A percentile compares a stretch with the other conserved stretches of the same genome.
Conservation (phyloP, 257 asterid genomes). For the Henckelia pumila region DNA sequence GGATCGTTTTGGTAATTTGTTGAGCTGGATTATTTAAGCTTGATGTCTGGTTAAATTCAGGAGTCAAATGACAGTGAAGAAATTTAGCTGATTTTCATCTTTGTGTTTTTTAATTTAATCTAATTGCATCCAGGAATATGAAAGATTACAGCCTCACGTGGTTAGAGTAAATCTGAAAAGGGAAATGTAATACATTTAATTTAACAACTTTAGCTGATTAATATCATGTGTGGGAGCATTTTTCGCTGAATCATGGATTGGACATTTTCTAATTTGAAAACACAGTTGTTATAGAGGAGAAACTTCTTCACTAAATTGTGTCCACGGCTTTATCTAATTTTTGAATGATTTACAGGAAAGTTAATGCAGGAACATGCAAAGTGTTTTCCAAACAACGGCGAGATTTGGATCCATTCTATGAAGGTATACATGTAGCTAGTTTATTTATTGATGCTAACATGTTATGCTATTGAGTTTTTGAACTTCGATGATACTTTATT, state of each 20-base stretch:
- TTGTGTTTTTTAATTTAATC: too few species aligned
- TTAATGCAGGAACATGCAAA: slow-evolving; percentile 42
- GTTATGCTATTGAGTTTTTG: slow-evolving; percentile 9
- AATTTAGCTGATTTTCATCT: too few species aligned
- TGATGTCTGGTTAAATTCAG: neutral
- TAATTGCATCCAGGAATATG: too few species aligned
- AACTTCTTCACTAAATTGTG: neutral
- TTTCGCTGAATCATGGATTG: too few species aligned
- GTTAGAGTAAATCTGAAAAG: too few species aligned
- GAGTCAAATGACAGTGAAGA: neutral
- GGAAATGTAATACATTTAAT: too few species aligned
- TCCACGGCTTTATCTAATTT: neutral
- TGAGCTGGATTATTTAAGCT: too few species aligned
- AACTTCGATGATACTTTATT: slow-evolving; percentile 18
- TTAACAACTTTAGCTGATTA: neutral
- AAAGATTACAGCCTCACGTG: too few species aligned
- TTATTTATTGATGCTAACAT: neutral
- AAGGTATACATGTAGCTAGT: slow-evolving; percentile 45
- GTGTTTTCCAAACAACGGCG: slow-evolving; percentile 51
- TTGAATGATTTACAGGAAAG: slow-evolving; percentile 43
- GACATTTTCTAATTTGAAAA: too few species aligned
- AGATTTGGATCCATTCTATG: slow-evolving; percentile 41
- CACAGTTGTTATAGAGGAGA: too few species aligned
- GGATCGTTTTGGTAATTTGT: too few species aligned
- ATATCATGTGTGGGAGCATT: too few species aligned